These are phyloP conservation scores for Prunus padus DNA, from an alignment of 306 rosid genomes.

Conservation along the genomic window DNA sequence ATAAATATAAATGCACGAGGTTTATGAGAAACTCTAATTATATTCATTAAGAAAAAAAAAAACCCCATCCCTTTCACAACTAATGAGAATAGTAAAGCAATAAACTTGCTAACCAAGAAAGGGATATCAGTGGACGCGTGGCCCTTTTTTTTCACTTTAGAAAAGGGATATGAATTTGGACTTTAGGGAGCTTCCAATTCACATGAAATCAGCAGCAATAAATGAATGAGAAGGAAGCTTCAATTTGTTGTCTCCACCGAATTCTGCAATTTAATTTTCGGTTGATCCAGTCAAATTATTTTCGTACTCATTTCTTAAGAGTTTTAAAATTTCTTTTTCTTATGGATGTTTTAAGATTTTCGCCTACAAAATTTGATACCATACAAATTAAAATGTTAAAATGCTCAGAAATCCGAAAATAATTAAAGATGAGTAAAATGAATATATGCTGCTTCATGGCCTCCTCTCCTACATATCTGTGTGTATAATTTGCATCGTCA, in stretches of 20 bases:
- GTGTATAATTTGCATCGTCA: too few relatives aligned
- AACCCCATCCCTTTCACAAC: neutral
- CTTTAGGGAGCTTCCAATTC: conserved; percentile 17
- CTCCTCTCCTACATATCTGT: too few relatives aligned
- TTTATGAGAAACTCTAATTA: neutral
- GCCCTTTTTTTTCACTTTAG: neutral
- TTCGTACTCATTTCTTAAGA: too few relatives aligned
- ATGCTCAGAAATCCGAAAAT: too few relatives aligned
- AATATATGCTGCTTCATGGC: too few relatives aligned
- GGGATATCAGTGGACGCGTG: neutral
- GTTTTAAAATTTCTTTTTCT: too few relatives aligned
- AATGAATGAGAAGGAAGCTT: neutral
- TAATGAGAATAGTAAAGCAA: neutral
- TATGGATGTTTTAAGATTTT: too few relatives aligned
- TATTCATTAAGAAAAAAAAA: too few relatives aligned
- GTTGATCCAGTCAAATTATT: too few relatives aligned
- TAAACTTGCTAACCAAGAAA: neutral
- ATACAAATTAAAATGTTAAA: too few relatives aligned
- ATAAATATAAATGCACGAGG: neutral
- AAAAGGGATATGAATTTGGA: neutral
- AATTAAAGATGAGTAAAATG: too few relatives aligned
- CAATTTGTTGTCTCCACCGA: neutral
- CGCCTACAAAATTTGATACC: too few relatives aligned
- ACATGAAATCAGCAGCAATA: conserved; percentile 16
- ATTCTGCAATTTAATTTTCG: neutral